phyloP scores from a whole-genome alignment of 2,329 filamentous ascomycete species.

The Volutella citrinella region DNA sequence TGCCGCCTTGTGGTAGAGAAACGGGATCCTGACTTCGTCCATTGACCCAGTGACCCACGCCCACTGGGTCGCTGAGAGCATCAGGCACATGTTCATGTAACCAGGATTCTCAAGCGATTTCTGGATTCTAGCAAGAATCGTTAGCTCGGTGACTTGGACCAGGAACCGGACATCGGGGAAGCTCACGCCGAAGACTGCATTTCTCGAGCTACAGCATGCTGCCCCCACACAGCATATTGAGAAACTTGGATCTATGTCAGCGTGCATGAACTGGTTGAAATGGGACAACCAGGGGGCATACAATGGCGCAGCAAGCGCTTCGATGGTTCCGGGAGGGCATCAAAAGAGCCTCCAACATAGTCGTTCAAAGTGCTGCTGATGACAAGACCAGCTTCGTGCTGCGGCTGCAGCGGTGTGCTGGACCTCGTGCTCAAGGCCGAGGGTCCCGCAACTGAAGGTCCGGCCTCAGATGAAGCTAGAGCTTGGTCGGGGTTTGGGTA shows the following conservation, averaged over 20 bases:
- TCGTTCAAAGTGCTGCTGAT: slow-evolving; percentile 22
- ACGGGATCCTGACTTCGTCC: slow-evolving; percentile 42
- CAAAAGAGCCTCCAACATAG: slow-evolving; percentile 31
- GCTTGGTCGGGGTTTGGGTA: slow-evolving; percentile 28
- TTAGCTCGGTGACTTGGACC: slow-evolving; percentile 11
- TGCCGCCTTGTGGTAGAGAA: slow-evolving; percentile 45
- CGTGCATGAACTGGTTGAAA: not conserved
- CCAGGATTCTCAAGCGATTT: slow-evolving; percentile 42
- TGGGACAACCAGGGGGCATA: slow-evolving; percentile 10
- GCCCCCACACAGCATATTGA: slow-evolving; percentile 39
- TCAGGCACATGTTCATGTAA: slow-evolving; percentile 43
- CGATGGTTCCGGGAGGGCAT: slow-evolving; percentile 28
- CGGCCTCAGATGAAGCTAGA: slow-evolving; percentile 23
- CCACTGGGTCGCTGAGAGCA: slow-evolving; percentile 44
- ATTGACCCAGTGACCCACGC: slow-evolving; percentile 44
- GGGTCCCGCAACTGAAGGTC: slow-evolving; percentile 13
- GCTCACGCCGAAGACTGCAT: slow-evolving; percentile 29
- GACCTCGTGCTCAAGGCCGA: slow-evolving; percentile 4
- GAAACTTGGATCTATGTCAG: slow-evolving; percentile 31
- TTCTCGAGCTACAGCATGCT: slow-evolving; percentile 36
- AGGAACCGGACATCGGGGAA: slow-evolving; percentile 5
- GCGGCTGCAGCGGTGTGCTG: slow-evolving; percentile 13
- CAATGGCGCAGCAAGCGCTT: slow-evolving; percentile 29
- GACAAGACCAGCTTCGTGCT: slow-evolving; percentile 15
- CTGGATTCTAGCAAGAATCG: slow-evolving; percentile 33